Evolutionary conservation across 148 eudicot species (phyloP), one percentile per base, ranked within the genome.

Genomic region (Camellia granthamiana): DNA sequence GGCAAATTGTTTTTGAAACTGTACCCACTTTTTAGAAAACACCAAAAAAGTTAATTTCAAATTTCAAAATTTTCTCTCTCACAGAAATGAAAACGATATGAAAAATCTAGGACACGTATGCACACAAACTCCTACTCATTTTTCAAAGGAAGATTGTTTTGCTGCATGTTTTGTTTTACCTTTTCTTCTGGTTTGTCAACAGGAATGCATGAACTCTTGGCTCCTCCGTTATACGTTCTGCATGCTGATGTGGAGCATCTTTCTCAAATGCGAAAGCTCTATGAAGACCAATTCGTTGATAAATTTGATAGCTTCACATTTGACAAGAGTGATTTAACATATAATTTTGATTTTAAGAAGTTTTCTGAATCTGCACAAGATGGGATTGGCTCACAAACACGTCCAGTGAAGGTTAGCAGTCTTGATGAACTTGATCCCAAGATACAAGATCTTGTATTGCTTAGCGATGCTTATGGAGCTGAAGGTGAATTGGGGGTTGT

Each of bases 191-290:
- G 13, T 67, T 75, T 70, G 64, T 80, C 58, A 83, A 68, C 86
- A 96, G 99, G 99, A 77, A 96, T 96, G 99, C 99, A 96, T 79
- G 99, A 96, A 85, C 97, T 96, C 65, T 84, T 96, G 86, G 98
- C 99, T 77, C 99, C 99, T 49, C 81, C 94, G 65, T 79, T 92
- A 56, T 94, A 92, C 77, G 98, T 92, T 70, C 94, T 96, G 76
- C 98, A 94, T 82, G 89, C 90, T 81, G 99, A 96, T 81, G 84
- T 91, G 76, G 90, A 91, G 74, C 94, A 83, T 72, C 93, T 93
- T 67, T 84, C 85, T 78, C 90, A 90, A 85, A 95, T 92, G 80
- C 91, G 94, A 58, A 88, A 83, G 73, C 83, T 82, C 52, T 56
- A 96, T 69, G 95, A 89, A 84, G 98, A 96, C 82, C 90, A 93